phyloP scores from a whole-genome alignment of 805 yeast species.

The Debaryomyces castellii region DNA sequence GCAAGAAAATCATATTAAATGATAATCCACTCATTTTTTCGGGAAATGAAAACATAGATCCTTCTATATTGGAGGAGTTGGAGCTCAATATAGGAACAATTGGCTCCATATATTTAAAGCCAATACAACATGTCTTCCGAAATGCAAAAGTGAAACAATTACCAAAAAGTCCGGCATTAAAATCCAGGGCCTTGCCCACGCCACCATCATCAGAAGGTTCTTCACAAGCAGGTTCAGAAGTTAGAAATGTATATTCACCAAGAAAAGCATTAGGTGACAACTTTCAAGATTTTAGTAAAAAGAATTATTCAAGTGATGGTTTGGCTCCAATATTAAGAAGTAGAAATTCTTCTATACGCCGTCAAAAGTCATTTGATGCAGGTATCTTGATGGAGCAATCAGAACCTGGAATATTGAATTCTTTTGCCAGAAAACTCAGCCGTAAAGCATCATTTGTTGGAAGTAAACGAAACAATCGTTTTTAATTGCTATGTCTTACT shows the following conservation, averaged over 20 bases:
- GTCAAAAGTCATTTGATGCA: slow-evolving; percentile 22
- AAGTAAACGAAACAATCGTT: slow-evolving; percentile 13
- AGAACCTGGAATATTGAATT: slow-evolving; percentile 14
- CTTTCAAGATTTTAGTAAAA: background rate
- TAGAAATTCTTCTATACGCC: slow-evolving; percentile 11
- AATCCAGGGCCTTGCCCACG: slow-evolving; percentile 14
- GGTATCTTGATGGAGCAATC: slow-evolving; percentile 12
- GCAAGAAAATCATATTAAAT: slow-evolving; percentile 55
- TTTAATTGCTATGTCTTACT: too few species aligned
- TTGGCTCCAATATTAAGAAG: slow-evolving; percentile 8
- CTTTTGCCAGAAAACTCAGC: slow-evolving; percentile 31
- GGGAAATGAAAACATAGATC: slow-evolving; percentile 70
- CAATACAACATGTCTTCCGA: slow-evolving; percentile 78
- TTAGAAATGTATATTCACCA: background rate
- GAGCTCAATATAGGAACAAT: slow-evolving; percentile 80
- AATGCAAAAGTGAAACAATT: slow-evolving; percentile 52
- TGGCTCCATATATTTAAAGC: slow-evolving; percentile 82
- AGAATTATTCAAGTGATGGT: slow-evolving; percentile 4
- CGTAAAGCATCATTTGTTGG: slow-evolving; percentile 34
- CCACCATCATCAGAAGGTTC: slow-evolving; percentile 5
- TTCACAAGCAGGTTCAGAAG: background rate
- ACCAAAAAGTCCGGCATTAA: slow-evolving; percentile 46
- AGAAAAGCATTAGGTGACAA: background rate
- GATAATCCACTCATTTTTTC: slow-evolving; percentile 62
- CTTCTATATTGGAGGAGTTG: slow-evolving; percentile 70